phyloP scores from a whole-genome alignment of 306 rosid species.

The Calophaca sinica region DNA sequence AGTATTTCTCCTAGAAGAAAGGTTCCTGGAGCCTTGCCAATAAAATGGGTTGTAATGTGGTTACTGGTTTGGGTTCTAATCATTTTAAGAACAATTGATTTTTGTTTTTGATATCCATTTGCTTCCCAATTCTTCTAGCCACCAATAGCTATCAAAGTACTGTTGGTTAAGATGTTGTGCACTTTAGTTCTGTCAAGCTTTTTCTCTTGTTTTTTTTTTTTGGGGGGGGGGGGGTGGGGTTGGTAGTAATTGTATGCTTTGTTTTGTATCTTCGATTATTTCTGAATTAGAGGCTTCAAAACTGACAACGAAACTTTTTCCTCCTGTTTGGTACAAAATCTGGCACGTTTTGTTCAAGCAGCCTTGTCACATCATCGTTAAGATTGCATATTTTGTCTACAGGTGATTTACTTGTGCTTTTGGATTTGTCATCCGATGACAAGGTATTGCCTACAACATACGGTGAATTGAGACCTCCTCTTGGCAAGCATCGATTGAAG shows the following conservation, averaged over 20 bases:
- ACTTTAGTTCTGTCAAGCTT: neutral
- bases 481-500: conserved; percentile 95
- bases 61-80: neutral
- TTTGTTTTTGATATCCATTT: neutral
- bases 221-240: neutral
- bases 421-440: conserved; percentile 75
- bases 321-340: conserved; percentile 14
- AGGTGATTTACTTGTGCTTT: conserved; percentile 83
- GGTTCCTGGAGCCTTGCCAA: conserved; percentile 9
- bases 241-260: conserved; percentile 4
- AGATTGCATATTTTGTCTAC: conserved; percentile 43
- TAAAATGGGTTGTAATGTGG: conserved; percentile 22
- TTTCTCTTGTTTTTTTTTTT: neutral
- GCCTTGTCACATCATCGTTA: conserved; percentile 32
- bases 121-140: conserved; percentile 1
- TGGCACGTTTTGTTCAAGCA: conserved; percentile 28
- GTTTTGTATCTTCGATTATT: conserved; percentile 8
- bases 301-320: conserved; percentile 2
- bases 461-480: conserved; percentile 97
- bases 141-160: conserved; percentile 9
- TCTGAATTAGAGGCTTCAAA: conserved; percentile 8
- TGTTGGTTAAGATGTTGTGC: conserved; percentile 8
- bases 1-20: conserved; percentile 3
- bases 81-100: conserved; percentile 1
- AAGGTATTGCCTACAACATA: conserved; percentile 83